Evolutionary conservation across 1,284 basidiomycete genomes (phyloP).

Genomic region (Trichosporon sp.): DNA sequence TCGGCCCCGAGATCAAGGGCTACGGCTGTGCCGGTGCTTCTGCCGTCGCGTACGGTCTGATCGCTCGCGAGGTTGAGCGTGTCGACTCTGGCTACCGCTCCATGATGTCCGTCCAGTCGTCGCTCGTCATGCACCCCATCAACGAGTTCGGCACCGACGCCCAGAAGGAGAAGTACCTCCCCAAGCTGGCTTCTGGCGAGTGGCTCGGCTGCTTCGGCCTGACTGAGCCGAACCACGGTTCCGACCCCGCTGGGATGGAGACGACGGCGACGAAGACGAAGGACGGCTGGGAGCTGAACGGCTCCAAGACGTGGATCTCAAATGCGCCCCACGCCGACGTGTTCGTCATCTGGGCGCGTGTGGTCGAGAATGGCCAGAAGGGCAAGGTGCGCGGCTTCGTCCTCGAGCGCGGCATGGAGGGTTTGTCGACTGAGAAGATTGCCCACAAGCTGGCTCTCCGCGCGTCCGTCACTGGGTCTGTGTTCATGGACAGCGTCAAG

Average conservation of each 20-base stretch:
- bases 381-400: constrained; percentile 86
- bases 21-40: constrained; percentile 94
- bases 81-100: constrained; percentile 95
- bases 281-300: constrained; percentile 79
- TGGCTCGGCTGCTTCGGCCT: constrained; percentile 89
- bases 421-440: constrained; percentile 80
- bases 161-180: constrained; percentile 88
- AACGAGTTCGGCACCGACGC: constrained; percentile 79
- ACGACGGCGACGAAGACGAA: constrained; percentile 78
- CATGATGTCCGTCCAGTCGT: constrained; percentile 92
- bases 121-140: constrained; percentile 96
- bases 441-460: constrained; percentile 90
- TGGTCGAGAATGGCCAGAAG: constrained; percentile 48
- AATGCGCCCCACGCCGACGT: constrained; percentile 80
- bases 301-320: constrained; percentile 95
- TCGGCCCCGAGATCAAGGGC: constrained; percentile 86
- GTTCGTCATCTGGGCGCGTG: constrained; percentile 80
- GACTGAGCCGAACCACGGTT: constrained; percentile 95
- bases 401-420: constrained; percentile 66
- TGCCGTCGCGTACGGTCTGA: constrained; percentile 85
- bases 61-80: constrained; percentile 86
- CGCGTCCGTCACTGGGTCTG: constrained; percentile 83
- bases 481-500: constrained; percentile 82
- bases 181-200: constrained; percentile 68
- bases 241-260: constrained; percentile 89